phyloP scores from a whole-genome alignment of 352 stramenopile genomes.

The Phytophthora syringae region DNA sequence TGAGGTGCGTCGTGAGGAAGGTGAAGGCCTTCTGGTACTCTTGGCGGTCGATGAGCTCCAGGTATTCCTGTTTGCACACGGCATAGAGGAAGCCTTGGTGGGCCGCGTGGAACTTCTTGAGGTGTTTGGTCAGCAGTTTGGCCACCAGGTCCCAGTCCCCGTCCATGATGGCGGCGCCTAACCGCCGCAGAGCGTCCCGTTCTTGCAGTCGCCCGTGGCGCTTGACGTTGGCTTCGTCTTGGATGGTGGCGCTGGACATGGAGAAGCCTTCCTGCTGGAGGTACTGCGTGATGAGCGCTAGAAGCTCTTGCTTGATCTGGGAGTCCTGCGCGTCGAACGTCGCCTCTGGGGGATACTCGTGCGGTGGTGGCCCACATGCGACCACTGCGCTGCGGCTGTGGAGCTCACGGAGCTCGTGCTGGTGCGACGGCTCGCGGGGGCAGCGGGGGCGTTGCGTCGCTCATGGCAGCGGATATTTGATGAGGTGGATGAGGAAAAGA shows the following conservation, averaged over 20 bases:
- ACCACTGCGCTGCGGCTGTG: constrained; percentile 48
- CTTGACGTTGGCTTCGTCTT: constrained; percentile 90
- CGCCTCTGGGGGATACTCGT: constrained; percentile 78
- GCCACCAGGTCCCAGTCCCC: constrained; percentile 88
- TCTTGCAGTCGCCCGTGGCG: constrained; percentile 74
- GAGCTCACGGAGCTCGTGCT: constrained; percentile 22
- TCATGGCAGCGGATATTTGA: constrained; percentile 22
- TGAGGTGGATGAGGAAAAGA: constrained; percentile 1
- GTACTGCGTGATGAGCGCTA: constrained; percentile 90
- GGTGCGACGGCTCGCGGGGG: constrained; percentile 18
- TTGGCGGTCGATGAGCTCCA: constrained; percentile 89
- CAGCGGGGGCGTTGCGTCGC: constrained; percentile 35
- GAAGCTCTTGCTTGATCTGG: constrained; percentile 87
- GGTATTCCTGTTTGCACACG: constrained; percentile 90
- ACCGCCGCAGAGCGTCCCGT: constrained; percentile 72
- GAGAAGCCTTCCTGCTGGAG: constrained; percentile 82
- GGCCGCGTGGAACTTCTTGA: constrained; percentile 78
- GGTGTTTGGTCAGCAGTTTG: constrained; percentile 83
- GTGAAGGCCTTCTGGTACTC: constrained; percentile 92
- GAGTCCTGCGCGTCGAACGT: constrained; percentile 77
- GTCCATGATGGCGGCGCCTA: constrained; percentile 79
- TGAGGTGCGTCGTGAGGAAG: constrained; percentile 89
- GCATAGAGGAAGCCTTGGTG: constrained; percentile 90
- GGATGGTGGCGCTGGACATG: constrained; percentile 84
- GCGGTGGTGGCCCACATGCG: constrained; percentile 84